Conservation (phyloP, 192 early-diverging fungal species). For the Kappamyces sp. region DNA sequence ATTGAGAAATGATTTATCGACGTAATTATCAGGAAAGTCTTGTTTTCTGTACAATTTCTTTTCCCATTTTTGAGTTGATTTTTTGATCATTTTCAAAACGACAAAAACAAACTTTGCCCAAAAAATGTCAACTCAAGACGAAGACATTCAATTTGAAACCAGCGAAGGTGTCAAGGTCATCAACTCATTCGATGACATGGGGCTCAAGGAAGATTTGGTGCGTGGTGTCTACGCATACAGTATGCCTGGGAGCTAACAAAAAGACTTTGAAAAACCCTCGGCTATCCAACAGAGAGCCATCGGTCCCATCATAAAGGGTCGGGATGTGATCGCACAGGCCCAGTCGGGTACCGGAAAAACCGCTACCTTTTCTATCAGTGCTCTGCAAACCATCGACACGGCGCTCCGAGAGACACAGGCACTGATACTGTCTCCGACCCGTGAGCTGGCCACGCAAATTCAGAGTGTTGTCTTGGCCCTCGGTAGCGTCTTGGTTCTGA, state of each 20-base stretch:
- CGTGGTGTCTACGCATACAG: conserved; percentile 98
- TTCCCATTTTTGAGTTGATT: conserved; percentile 48
- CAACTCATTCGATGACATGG: conserved; percentile 96
- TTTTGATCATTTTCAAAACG: neutral
- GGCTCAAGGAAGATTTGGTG: conserved; percentile 80
- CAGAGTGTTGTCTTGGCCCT: conserved; percentile 92
- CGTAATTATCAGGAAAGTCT: conserved; percentile 87
- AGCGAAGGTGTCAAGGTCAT: conserved; percentile 67
- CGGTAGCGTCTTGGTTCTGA: conserved; percentile 21
- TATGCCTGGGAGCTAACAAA: conserved; percentile 54
- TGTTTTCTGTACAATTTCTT: conserved; percentile 84
- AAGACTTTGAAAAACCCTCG: conserved; percentile 86
- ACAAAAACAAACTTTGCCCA: neutral
- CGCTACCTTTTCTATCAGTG: conserved; percentile 99
- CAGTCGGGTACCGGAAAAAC: conserved; percentile 99
- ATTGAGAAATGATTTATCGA: conserved; percentile 80
- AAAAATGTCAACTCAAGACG: conserved; percentile 3
- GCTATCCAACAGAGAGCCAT: conserved; percentile 97
- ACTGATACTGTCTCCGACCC: conserved; percentile 93
- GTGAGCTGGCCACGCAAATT: conserved; percentile 98
- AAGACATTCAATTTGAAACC: neutral
- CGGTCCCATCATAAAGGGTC: conserved; percentile 87
- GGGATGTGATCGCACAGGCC: conserved; percentile 99
- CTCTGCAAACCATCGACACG: conserved; percentile 88
- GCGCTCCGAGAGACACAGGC: conserved; percentile 80